phyloP scores from a whole-genome alignment of 2,329 filamentous ascomycete species.

The Arthroderma sp. region DNA sequence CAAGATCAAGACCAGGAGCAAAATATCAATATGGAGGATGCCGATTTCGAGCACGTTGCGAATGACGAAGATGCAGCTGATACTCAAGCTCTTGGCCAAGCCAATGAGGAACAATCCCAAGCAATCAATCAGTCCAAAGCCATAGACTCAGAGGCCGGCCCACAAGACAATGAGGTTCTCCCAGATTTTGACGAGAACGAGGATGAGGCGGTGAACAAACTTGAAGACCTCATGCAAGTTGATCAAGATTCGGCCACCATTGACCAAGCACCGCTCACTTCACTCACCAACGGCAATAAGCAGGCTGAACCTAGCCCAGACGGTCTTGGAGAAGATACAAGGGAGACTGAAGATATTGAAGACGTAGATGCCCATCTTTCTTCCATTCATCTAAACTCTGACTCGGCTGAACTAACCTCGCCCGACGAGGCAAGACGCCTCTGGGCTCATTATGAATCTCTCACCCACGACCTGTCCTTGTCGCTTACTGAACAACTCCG shows the following conservation, averaged over 20 bases:
- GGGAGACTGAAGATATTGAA: slow-evolving; percentile 32
- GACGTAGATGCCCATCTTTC: slow-evolving; percentile 47
- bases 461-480: slow-evolving; percentile 74
- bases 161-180: slow-evolving; percentile 43
- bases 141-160: slow-evolving; percentile 52
- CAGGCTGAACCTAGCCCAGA: slow-evolving; percentile 19
- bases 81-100: slow-evolving; percentile 79
- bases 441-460: slow-evolving; percentile 74
- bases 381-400: slow-evolving; percentile 56
- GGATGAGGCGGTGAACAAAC: slow-evolving; percentile 32
- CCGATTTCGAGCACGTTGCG: slow-evolving; percentile 87
- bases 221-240: slow-evolving; percentile 34
- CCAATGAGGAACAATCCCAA: slow-evolving; percentile 73
- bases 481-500: slow-evolving; percentile 88
- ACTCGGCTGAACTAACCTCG: slow-evolving; percentile 30
- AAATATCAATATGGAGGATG: slow-evolving; percentile 59
- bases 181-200: slow-evolving; percentile 37
- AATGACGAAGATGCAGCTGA: slow-evolving; percentile 73
- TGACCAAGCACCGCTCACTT: slow-evolving; percentile 19
- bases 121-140: slow-evolving; percentile 82
- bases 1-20: slow-evolving; percentile 41
- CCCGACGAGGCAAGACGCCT: slow-evolving; percentile 53
- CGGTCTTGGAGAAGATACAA: slow-evolving; percentile 25
- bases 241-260: slow-evolving; percentile 23
- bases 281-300: slow-evolving; percentile 17